Conservation (phyloP, 495 filamentous ascomycete species). For the Ascodesmis nigricans region DNA sequence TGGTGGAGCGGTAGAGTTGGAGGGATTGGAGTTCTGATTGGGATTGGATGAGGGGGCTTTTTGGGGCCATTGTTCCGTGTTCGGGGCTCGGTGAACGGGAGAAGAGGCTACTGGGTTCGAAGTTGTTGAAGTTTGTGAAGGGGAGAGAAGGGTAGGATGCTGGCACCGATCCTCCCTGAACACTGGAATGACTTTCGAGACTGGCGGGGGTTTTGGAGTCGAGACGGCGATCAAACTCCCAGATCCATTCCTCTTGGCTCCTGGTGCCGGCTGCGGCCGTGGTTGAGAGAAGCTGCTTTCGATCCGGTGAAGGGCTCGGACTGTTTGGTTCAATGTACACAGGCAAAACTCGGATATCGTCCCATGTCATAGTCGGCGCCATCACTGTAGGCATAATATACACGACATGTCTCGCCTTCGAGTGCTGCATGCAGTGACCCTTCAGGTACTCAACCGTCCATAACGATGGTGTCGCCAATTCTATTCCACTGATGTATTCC, state of each 20-base stretch:
- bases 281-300: background rate
- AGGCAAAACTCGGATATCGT: conserved; percentile 8
- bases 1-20: conserved; percentile 13
- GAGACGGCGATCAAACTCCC: conserved; percentile 1
- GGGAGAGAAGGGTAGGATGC: too few relatives aligned
- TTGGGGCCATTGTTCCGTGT: background rate
- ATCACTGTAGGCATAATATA: conserved; percentile 10
- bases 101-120: background rate
- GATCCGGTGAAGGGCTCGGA: too few relatives aligned
- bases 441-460: conserved; percentile 45
- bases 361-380: conserved; percentile 5
- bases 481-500: conserved; percentile 38
- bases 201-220: background rate
- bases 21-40: conserved; percentile 13
- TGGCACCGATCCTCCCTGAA: too few relatives aligned
- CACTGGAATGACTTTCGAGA: too few relatives aligned
- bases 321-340: too few relatives aligned
- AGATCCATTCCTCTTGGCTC: background rate
- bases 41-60: background rate
- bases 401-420: conserved; percentile 5
- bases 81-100: background rate
- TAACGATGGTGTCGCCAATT: conserved; percentile 41
- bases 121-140: background rate
- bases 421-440: conserved; percentile 15
- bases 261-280: background rate